Conservation (phyloP, 2,329 filamentous ascomycete genomes). For the Sclerotinia nivalis region DNA sequence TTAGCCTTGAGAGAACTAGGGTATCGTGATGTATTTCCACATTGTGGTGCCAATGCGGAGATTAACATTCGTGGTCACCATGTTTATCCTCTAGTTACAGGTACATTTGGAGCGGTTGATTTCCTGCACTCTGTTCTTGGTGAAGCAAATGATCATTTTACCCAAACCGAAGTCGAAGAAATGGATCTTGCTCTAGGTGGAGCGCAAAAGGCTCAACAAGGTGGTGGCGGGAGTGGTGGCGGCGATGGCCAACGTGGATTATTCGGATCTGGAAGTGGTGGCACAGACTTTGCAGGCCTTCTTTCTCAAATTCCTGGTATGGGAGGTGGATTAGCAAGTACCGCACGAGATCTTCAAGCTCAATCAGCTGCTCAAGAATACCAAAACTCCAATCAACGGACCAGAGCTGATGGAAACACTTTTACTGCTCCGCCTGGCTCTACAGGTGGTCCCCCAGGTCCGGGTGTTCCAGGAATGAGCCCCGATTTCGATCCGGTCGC, state of each 20-base stretch:
- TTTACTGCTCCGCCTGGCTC: slow-evolving; percentile 36
- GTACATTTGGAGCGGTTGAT: slow-evolving; percentile 77
- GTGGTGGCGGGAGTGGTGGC: slow-evolving; percentile 38
- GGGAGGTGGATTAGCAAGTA: slow-evolving; percentile 64
- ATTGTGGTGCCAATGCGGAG: slow-evolving; percentile 67
- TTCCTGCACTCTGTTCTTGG: slow-evolving; percentile 75
- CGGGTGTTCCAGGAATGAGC: slow-evolving; percentile 71
- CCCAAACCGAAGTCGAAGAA: slow-evolving; percentile 81
- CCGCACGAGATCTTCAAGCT: slow-evolving; percentile 64
- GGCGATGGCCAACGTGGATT: slow-evolving; percentile 43
- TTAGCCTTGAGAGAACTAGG: slow-evolving; percentile 73
- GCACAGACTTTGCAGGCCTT: slow-evolving; percentile 67
- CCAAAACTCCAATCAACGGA: slow-evolving; percentile 47
- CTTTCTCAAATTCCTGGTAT: slow-evolving; percentile 73
- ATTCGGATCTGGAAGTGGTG: slow-evolving; percentile 42
- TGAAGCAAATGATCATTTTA: slow-evolving; percentile 81
- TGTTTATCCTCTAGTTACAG: slow-evolving; percentile 75
- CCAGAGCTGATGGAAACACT: slow-evolving; percentile 41
- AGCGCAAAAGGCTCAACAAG: slow-evolving; percentile 47
- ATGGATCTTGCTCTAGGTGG: slow-evolving; percentile 73
- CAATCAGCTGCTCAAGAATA: slow-evolving; percentile 64
- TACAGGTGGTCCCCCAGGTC: slow-evolving; percentile 48
- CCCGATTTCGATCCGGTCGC: slow-evolving; percentile 76
- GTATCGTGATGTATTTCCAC: slow-evolving; percentile 67
- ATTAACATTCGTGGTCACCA: slow-evolving; percentile 65